Conservation (phyloP, 2,329 filamentous ascomycete genomes). For the Neurospora sp. region DNA sequence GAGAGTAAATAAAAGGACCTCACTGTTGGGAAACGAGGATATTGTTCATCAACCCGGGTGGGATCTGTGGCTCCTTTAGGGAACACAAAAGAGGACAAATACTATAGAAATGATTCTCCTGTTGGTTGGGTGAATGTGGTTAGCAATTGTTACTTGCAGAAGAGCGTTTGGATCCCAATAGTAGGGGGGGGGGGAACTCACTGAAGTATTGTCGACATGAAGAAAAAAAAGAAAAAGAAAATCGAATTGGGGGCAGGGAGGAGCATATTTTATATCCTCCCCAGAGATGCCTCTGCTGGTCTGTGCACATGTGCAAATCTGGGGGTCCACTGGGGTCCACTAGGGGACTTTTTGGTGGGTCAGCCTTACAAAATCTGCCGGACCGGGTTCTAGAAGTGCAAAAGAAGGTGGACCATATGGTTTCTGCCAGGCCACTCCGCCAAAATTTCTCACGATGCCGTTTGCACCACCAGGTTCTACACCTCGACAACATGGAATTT, state of each 20-base stretch:
- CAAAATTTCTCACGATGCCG: slow-evolving; percentile 20
- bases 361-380: not conserved
- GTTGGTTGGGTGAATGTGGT: not conserved
- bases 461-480: not conserved
- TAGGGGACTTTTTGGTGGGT: not conserved
- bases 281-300: slow-evolving; percentile 4
- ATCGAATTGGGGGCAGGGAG: slow-evolving; percentile 23
- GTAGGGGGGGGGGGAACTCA: slow-evolving; percentile 12
- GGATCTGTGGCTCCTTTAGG: slow-evolving; percentile 86
- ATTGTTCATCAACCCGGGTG: slow-evolving; percentile 90
- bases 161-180: slow-evolving; percentile 18
- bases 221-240: slow-evolving; percentile 40
- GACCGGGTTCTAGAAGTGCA: not conserved
- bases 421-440: slow-evolving; percentile 27
- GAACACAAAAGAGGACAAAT: slow-evolving; percentile 86
- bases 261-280: slow-evolving; percentile 30
- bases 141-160: not conserved
- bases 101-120: slow-evolving; percentile 97
- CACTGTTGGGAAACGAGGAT: slow-evolving; percentile 87
- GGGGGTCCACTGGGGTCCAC: slow-evolving; percentile 1
- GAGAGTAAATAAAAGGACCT: slow-evolving; percentile 54
- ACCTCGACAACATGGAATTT: slow-evolving; percentile 3
- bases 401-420: not conserved
- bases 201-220: slow-evolving; percentile 54
- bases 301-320: slow-evolving; percentile 17